These are phyloP conservation scores for Voacanga thouarsii DNA, from an alignment of 257 asterid species.

Conservation along the genomic window DNA sequence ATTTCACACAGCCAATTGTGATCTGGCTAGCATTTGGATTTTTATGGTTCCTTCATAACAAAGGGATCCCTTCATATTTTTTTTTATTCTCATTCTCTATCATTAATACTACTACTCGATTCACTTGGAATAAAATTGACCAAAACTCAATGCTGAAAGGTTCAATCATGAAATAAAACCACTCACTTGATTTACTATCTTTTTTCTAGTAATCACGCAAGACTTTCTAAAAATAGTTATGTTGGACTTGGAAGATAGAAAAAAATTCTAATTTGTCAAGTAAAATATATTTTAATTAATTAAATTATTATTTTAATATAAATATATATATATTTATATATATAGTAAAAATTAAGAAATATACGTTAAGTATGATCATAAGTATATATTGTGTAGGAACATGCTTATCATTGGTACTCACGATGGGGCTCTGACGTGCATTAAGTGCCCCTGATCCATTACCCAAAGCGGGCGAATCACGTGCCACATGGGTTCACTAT, in stretches of 20 bases:
- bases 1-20: neutral
- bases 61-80: neutral
- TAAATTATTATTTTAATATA: too few relatives aligned
- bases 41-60: neutral
- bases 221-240: too few relatives aligned
- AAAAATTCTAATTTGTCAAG: too few relatives aligned
- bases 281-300: too few relatives aligned
- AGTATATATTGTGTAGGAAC: neutral
- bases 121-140: neutral
- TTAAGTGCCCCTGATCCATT: slow-evolving; percentile 45
- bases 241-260: too few relatives aligned
- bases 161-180: neutral
- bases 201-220: too few relatives aligned
- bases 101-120: too few relatives aligned
- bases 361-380: too few relatives aligned
- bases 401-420: slow-evolving; percentile 35
- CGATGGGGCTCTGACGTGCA: slow-evolving; percentile 51
- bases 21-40: neutral
- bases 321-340: too few relatives aligned
- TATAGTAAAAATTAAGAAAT: too few relatives aligned
- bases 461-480: slow-evolving; percentile 34
- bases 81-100: neutral
- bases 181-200: too few relatives aligned
- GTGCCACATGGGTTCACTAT: slow-evolving; percentile 31
- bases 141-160: too few relatives aligned